Evolutionary conservation across 352 stramenopile genomes (phyloP).

Genomic region (Globisporangium emineosum): DNA sequence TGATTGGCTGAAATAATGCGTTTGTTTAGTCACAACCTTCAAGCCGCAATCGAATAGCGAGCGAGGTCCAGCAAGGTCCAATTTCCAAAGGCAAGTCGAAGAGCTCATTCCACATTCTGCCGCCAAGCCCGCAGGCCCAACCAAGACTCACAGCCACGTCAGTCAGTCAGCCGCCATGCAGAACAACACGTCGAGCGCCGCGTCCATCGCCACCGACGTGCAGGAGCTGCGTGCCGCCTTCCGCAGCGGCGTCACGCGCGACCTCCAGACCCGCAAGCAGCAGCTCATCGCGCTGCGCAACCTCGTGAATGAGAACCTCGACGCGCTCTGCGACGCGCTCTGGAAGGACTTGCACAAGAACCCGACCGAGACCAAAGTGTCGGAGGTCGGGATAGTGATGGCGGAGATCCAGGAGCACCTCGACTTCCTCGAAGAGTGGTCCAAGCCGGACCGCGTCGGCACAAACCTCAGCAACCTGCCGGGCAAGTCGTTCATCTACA

Average conservation of each 20-base stretch:
- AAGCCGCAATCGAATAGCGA: not conserved
- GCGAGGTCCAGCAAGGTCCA: not conserved
- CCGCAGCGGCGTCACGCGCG: conserved; percentile 40
- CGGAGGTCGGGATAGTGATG: conserved; percentile 47
- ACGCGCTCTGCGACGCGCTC: conserved; percentile 47
- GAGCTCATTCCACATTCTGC: not conserved
- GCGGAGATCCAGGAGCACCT: conserved; percentile 66
- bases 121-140: not conserved
- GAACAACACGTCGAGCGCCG: conserved; percentile 11
- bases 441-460: conserved; percentile 44
- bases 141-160: not conserved
- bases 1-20: not conserved
- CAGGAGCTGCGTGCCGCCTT: conserved; percentile 44
- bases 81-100: not conserved
- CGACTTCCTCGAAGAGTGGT: conserved; percentile 57
- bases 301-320: conserved; percentile 46
- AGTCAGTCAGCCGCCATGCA: not conserved
- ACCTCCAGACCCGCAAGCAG: conserved; percentile 33
- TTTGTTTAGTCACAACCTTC: not conserved
- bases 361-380: conserved; percentile 57
- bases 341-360: conserved; percentile 67
- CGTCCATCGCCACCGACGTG: conserved; percentile 46
- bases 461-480: conserved; percentile 55
- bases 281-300: conserved; percentile 43
- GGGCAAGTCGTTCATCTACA: conserved; percentile 45